Conservation (phyloP, 768 basidiomycete species). For the Antrodiella citrinella region DNA sequence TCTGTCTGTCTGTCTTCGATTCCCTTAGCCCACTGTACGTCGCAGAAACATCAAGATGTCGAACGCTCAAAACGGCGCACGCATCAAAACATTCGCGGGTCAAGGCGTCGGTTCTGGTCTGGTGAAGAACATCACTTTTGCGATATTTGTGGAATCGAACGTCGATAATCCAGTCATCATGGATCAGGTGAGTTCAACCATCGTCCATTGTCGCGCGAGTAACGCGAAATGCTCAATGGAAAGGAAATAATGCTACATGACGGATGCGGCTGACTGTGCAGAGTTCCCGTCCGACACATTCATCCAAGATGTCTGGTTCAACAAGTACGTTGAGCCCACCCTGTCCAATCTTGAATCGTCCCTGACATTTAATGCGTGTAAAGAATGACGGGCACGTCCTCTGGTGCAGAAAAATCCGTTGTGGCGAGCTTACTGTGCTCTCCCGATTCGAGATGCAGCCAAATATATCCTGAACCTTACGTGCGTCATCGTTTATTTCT, state of each 20-base stretch:
- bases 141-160: constrained; percentile 41
- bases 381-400: constrained; percentile 52
- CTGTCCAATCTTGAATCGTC: background rate
- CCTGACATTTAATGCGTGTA: too few species aligned
- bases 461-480: constrained; percentile 35
- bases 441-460: constrained; percentile 40
- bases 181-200: constrained; percentile 33
- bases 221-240: too few species aligned
- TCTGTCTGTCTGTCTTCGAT: background rate
- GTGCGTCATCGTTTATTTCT: constrained; percentile 23
- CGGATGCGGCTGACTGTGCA: constrained; percentile 37
- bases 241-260: constrained; percentile 41
- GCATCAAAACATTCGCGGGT: constrained; percentile 64
- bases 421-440: constrained; percentile 53
- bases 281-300: constrained; percentile 46
- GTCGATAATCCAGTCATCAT: constrained; percentile 56
- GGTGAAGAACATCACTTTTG: constrained; percentile 49
- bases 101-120: constrained; percentile 49
- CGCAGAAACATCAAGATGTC: constrained; percentile 48
- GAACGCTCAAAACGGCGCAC: constrained; percentile 57
- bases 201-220: background rate
- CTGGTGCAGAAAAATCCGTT: constrained; percentile 33
- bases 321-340: constrained; percentile 27
- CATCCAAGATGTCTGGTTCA: constrained; percentile 52
- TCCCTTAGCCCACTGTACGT: background rate